These are phyloP conservation scores for Hemileccinum rubropunctum DNA, from an alignment of 768 basidiomycete species.

Conservation along the genomic window DNA sequence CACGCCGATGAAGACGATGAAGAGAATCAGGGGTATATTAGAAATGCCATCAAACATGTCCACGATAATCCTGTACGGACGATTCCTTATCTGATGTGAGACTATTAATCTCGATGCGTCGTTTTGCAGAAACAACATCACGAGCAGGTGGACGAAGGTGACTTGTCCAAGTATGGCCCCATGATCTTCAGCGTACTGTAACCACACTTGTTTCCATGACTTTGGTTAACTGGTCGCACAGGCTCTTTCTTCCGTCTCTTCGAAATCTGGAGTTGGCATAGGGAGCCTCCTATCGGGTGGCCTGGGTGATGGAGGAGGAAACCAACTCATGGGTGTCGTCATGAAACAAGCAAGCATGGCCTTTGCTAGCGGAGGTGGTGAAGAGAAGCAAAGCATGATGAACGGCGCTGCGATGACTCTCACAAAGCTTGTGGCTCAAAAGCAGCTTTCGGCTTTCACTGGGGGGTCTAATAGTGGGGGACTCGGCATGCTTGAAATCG, in stretches of 20 bases:
- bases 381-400: constrained; percentile 76
- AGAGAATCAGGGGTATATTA: constrained; percentile 5
- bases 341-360: constrained; percentile 80
- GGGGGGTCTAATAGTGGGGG: constrained; percentile 74
- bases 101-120: not conserved
- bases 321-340: constrained; percentile 77
- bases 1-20: constrained; percentile 37
- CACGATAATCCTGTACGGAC: constrained; percentile 17
- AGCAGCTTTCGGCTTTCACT: constrained; percentile 38
- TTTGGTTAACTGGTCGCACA: constrained; percentile 19
- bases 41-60: constrained; percentile 22
- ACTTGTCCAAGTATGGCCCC: constrained; percentile 19
- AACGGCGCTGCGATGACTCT: constrained; percentile 84
- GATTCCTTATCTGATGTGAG: not conserved
- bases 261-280: constrained; percentile 32
- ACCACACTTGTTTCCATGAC: not conserved
- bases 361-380: constrained; percentile 62
- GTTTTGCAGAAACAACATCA: constrained; percentile 13
- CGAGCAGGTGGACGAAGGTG: constrained; percentile 9
- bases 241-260: constrained; percentile 3
- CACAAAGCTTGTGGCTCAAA: constrained; percentile 78
- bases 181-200: constrained; percentile 17
- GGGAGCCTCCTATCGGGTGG: constrained; percentile 29
- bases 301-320: constrained; percentile 45
- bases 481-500: constrained; percentile 52